These are phyloP conservation scores for Phycomyces blakesleeanus DNA, from an alignment of 192 early-diverging fungal genomes.

Conservation along the genomic window DNA sequence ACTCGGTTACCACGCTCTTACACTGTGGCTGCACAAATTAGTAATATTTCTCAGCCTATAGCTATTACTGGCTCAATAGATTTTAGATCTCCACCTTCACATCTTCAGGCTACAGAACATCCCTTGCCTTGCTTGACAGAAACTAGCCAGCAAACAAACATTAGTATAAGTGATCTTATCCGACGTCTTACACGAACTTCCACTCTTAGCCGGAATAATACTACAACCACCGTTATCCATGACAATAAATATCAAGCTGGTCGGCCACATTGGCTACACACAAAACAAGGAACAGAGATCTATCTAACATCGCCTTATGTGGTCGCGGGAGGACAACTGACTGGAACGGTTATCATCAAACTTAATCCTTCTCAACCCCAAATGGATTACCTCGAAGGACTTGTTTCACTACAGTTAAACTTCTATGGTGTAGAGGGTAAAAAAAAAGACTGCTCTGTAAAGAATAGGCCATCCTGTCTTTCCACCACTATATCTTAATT, in stretches of 20 bases:
- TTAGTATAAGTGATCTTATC: neutral
- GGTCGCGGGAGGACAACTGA: slow-evolving; percentile 11
- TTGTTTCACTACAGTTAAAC: slow-evolving; percentile 1
- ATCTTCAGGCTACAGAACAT: neutral
- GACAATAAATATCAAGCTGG: neutral
- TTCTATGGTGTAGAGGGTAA: slow-evolving; percentile 20
- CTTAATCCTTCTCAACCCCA: neutral
- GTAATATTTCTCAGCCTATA: neutral
- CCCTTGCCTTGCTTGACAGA: neutral
- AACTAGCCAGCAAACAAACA: neutral
- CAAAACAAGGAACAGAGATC: slow-evolving; percentile 1
- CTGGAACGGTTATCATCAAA: slow-evolving; percentile 12
- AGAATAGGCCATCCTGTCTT: neutral
- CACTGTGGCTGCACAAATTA: neutral
- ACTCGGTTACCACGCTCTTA: neutral
- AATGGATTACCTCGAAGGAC: neutral
- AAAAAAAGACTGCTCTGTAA: neutral
- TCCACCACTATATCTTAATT: neutral
- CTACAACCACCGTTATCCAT: neutral
- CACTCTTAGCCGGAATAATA: neutral
- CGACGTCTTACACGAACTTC: slow-evolving; percentile 8
- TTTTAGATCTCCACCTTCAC: neutral
- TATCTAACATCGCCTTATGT: slow-evolving; percentile 24
- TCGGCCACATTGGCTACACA: slow-evolving; percentile 8
- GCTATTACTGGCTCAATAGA: no score